A percentile compares a stretch with the other conserved stretches of the same genome.
Evolutionary conservation across 2,329 filamentous ascomycete species (phyloP).

Genomic region (Purpureocillium takamizusanense): DNA sequence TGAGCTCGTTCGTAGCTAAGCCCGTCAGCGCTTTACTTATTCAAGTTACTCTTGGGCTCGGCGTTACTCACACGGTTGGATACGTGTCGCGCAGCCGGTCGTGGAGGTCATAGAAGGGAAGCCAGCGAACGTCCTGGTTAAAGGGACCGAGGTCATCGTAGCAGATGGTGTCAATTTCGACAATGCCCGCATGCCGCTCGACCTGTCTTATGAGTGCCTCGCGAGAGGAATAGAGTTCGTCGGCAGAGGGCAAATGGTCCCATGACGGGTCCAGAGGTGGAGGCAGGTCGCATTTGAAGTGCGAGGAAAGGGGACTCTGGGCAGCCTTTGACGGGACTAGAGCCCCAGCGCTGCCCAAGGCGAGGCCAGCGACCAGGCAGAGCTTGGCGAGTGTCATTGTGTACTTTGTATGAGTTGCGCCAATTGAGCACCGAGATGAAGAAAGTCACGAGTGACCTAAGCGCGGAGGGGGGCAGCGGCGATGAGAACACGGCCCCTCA

Average conservation of each 20-base stretch:
- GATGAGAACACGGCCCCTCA: no score
- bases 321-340: slow-evolving; percentile 1
- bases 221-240: slow-evolving; percentile 21
- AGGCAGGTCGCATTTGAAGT: slow-evolving; percentile 23
- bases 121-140: slow-evolving; percentile 45
- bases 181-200: slow-evolving; percentile 42
- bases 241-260: slow-evolving; percentile 22
- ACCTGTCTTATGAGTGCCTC: slow-evolving; percentile 31
- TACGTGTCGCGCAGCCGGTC: slow-evolving; percentile 38
- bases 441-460: no score
- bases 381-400: slow-evolving; percentile 3
- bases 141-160: slow-evolving; percentile 48
- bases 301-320: not conserved
- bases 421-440: no score
- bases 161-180: slow-evolving; percentile 44
- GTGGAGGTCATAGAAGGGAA: slow-evolving; percentile 41
- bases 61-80: slow-evolving; percentile 32
- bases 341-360: slow-evolving; percentile 1
- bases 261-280: slow-evolving; percentile 19
- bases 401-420: no score
- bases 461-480: no score
- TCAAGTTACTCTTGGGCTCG: not conserved
- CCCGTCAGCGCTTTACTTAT: slow-evolving; percentile 3
- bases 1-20: slow-evolving; percentile 29
- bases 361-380: slow-evolving; percentile 1